Base-by-base conservation (phyloP, 2,329 filamentous ascomycete species). In the Coniochaeta pulveracea region DNA sequence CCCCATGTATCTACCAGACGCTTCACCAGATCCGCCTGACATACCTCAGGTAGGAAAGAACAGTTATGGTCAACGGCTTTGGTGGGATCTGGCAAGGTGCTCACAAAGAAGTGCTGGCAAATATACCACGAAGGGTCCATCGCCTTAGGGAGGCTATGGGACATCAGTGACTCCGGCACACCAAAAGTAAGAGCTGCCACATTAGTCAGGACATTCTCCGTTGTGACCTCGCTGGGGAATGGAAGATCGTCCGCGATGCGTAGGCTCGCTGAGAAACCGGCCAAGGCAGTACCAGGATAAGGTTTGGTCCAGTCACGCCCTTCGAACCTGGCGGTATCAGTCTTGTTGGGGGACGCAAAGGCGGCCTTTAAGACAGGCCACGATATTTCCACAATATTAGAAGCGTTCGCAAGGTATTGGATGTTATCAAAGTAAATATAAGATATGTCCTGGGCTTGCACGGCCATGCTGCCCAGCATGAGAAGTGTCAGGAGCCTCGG, bases 221-320 rank as follows among this genome's bases (percentile, higher is more conserved):
- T 23, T n/a, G 21, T 23, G 21, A n/a, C 21, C 21, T 23, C 21
- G 21, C 21, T 17, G 15, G 26, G 15, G 14, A 28, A 28, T 5
- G 26, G 26, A 28, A 18, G 9, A 17, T 34, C 5, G 1, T 34
- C 32, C 19, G 32, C 32, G 19, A 21, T 28, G 3, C 26, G 26
- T 28, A 17, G 26, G 19, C 26, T 9, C 12, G 22, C 15, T 11
- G 23, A 26, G 32, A 34, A 34, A 16, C 23, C 19, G 12, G 32
- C 2, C 10, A 19, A 0, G 4, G 32, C 16, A 15, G 5, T 18
- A 3, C 32, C 32, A 3, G 23, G 32, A 9, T 34, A 34, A 7
- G 32, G 23, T 14, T 34, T 26, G 10, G 16, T 34, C 32, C 32
- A 27, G 32, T 34, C 23, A n/a, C 19, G 21, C 5, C 32, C 32